These are phyloP conservation scores for Komagataella kurtzmanii DNA, from an alignment of 805 yeast species.

Conservation along the genomic window DNA sequence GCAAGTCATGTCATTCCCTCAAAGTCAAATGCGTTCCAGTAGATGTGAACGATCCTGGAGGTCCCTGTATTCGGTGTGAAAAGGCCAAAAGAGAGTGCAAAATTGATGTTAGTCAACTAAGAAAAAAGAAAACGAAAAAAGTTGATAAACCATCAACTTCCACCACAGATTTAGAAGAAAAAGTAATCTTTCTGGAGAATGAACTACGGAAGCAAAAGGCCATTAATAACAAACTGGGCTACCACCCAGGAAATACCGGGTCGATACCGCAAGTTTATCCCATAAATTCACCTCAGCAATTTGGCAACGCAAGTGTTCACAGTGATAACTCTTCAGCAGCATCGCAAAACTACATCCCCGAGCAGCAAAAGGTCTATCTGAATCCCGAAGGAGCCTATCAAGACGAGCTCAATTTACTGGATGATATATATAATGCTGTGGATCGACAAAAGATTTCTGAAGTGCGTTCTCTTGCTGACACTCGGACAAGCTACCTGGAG, in stretches of 20 bases:
- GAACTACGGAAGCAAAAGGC: slow-evolving; percentile 1
- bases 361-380: slow-evolving; percentile 7
- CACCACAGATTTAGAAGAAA: slow-evolving; percentile 9
- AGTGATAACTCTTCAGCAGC: background rate
- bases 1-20: slow-evolving; percentile 65
- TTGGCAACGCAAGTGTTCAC: background rate
- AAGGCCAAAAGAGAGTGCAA: slow-evolving; percentile 54
- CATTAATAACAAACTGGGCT: background rate
- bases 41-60: slow-evolving; percentile 38
- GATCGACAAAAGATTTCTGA: slow-evolving; percentile 30
- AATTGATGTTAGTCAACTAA: slow-evolving; percentile 46
- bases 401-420: slow-evolving; percentile 24
- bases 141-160: slow-evolving; percentile 4
- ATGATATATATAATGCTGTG: slow-evolving; percentile 16
- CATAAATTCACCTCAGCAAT: background rate
- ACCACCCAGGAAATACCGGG: background rate
- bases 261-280: background rate
- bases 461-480: slow-evolving; percentile 31
- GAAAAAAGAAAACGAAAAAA: slow-evolving; percentile 26
- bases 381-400: slow-evolving; percentile 9
- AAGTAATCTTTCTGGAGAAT: slow-evolving; percentile 4
- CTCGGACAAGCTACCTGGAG: slow-evolving; percentile 20
- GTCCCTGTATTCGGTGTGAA: slow-evolving; percentile 64
- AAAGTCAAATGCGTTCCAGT: slow-evolving; percentile 80
- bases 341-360: slow-evolving; percentile 11